These are phyloP conservation scores for Colletotrichum navitas DNA, from an alignment of 2,329 filamentous ascomycete species.

Conservation along the genomic window DNA sequence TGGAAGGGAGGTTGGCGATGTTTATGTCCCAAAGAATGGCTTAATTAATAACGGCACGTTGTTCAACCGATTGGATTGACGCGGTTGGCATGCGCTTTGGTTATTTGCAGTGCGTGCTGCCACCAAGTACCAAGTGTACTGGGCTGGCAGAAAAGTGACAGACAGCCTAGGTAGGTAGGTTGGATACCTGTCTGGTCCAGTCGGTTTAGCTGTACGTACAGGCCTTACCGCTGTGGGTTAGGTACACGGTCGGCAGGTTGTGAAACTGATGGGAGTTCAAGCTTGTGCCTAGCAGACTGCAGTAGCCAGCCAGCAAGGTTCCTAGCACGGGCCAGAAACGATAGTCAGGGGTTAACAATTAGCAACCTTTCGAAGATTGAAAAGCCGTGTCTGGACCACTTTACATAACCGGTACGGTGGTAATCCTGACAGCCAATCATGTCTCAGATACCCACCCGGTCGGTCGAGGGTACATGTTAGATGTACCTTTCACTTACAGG, in stretches of 20 bases:
- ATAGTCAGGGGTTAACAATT: conserved; percentile 2
- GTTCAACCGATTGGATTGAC: conserved; percentile 38
- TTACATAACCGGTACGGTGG: conserved; percentile 19
- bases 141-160: conserved; percentile 22
- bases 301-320: conserved; percentile 7
- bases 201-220: neutral
- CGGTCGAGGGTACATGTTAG: neutral
- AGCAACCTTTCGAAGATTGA: neutral
- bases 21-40: conserved; percentile 28
- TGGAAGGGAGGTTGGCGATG: conserved; percentile 34
- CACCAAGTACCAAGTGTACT: conserved; percentile 15
- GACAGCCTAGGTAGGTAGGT: neutral
- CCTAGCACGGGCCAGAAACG: conserved; percentile 31
- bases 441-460: neutral
- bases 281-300: conserved; percentile 2
- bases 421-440: conserved; percentile 4
- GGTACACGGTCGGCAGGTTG: neutral
- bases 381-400: neutral
- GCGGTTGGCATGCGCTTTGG: conserved; percentile 33
- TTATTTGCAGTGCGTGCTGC: conserved; percentile 27
- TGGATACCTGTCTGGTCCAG: neutral
- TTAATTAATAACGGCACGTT: conserved; percentile 40
- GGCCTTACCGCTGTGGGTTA: neutral
- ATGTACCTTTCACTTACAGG: conserved; percentile 41
- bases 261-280: conserved; percentile 7